phyloP scores from a whole-genome alignment of 176 grass and related monocot species.

The Eragrostis nindensis region DNA sequence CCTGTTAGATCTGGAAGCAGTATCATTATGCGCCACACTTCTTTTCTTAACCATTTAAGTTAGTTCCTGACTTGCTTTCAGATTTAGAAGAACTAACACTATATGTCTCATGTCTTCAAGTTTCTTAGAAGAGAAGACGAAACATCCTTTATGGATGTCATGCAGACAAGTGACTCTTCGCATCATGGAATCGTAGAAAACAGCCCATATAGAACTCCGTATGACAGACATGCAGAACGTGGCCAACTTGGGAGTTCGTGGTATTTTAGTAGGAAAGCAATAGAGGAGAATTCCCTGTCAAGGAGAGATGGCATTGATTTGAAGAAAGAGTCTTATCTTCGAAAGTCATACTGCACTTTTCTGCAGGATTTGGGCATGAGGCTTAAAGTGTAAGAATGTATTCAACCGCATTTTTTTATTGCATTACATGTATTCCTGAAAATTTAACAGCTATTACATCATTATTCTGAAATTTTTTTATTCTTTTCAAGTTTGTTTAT shows the following conservation, averaged over 20 bases:
- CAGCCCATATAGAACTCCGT: slow-evolving; percentile 62
- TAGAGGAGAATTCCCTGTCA: slow-evolving; percentile 87
- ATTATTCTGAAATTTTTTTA: not conserved
- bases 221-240: slow-evolving; percentile 46
- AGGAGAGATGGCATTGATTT: slow-evolving; percentile 78
- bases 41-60: not conserved
- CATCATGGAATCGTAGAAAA: slow-evolving; percentile 62
- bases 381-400: slow-evolving; percentile 90
- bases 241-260: slow-evolving; percentile 71
- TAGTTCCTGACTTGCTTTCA: not conserved
- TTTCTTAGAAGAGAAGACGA: slow-evolving; percentile 27
- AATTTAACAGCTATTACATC: slow-evolving; percentile 21
- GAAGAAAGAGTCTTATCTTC: slow-evolving; percentile 85
- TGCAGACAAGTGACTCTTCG: slow-evolving; percentile 58
- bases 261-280: slow-evolving; percentile 91
- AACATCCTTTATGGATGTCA: slow-evolving; percentile 43
- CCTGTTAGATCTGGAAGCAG: not conserved
- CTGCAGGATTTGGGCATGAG: slow-evolving; percentile 96
- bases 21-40: not conserved
- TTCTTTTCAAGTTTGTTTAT: slow-evolving; percentile 9
- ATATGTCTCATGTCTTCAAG: slow-evolving; percentile 32
- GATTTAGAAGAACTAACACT: slow-evolving; percentile 31
- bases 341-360: slow-evolving; percentile 95
- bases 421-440: slow-evolving; percentile 20
- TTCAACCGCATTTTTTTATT: not conserved